Conservation (phyloP, 2,329 filamentous ascomycete genomes). For the Magnaporthiopsis incrustans region DNA sequence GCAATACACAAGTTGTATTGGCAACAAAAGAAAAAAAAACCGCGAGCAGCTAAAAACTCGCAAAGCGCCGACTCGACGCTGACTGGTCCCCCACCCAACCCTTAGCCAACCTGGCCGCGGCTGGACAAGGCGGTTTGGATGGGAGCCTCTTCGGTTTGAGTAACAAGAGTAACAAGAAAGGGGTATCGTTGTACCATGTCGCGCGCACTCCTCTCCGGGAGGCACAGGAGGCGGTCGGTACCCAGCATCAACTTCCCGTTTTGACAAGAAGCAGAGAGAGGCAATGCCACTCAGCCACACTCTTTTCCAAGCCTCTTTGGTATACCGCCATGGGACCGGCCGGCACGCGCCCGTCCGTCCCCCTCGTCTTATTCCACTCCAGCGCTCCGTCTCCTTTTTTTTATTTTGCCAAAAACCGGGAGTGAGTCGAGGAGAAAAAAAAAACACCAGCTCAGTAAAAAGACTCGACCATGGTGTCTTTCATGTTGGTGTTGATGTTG, state of each 20-base stretch:
- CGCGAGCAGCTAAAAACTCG: background rate
- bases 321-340: no score
- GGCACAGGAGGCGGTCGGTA: background rate
- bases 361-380: background rate
- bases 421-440: no score
- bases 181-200: background rate
- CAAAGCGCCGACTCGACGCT: background rate
- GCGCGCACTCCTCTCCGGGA: background rate
- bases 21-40: background rate
- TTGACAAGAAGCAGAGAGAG: background rate
- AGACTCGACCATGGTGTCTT: slow-evolving; percentile 97
- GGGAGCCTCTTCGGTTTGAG: background rate
- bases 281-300: background rate
- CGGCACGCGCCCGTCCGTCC: no score
- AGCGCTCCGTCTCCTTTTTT: no score
- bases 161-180: background rate
- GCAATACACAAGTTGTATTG: background rate
- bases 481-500: slow-evolving; percentile 75
- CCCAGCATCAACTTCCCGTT: background rate
- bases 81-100: background rate
- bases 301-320: background rate
- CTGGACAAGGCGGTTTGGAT: background rate
- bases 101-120: background rate
- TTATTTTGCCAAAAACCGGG: background rate
- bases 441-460: slow-evolving; percentile 64